phyloP scores from a whole-genome alignment of 805 yeast genomes.

The Ogataea corticis region DNA sequence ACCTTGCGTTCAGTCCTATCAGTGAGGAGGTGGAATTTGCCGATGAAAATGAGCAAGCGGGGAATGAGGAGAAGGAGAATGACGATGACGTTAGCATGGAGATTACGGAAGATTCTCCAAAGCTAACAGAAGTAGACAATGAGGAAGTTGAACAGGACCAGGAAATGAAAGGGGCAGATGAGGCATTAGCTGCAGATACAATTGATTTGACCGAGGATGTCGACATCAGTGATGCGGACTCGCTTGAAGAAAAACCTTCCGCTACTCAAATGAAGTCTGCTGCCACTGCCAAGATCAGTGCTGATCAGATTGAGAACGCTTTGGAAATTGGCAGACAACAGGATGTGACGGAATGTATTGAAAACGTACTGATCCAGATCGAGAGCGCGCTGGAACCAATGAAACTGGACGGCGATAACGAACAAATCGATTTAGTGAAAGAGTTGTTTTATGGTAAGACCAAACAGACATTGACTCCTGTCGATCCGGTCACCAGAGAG shows the following conservation, averaged over 20 bases:
- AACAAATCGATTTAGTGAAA: constrained; percentile 81
- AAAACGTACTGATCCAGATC: constrained; percentile 85
- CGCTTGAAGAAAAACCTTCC: constrained; percentile 16
- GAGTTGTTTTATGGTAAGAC: constrained; percentile 82
- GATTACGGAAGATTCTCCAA: not conserved
- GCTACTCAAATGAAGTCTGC: constrained; percentile 31
- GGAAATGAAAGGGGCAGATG: not conserved
- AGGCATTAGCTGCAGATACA: constrained; percentile 2
- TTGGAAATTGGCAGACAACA: constrained; percentile 88
- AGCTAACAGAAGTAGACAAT: not conserved
- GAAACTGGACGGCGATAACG: constrained; percentile 65
- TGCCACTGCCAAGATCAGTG: constrained; percentile 41
- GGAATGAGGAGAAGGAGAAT: constrained; percentile 1
- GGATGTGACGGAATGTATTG: constrained; percentile 96
- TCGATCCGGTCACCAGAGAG: constrained; percentile 33
- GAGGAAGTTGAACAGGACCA: not conserved
- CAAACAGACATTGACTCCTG: constrained; percentile 69
- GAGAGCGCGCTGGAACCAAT: constrained; percentile 83
- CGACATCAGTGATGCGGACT: not conserved
- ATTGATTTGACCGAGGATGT: not conserved
- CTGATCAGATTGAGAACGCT: constrained; percentile 72
- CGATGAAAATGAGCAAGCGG: constrained; percentile 11
- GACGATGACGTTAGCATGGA: constrained; percentile 2
- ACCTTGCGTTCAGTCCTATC: constrained; percentile 78
- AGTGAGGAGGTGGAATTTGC: constrained; percentile 65